Conservation (phyloP, 176 grass and related monocot genomes). For the Microstegium vimineum region DNA sequence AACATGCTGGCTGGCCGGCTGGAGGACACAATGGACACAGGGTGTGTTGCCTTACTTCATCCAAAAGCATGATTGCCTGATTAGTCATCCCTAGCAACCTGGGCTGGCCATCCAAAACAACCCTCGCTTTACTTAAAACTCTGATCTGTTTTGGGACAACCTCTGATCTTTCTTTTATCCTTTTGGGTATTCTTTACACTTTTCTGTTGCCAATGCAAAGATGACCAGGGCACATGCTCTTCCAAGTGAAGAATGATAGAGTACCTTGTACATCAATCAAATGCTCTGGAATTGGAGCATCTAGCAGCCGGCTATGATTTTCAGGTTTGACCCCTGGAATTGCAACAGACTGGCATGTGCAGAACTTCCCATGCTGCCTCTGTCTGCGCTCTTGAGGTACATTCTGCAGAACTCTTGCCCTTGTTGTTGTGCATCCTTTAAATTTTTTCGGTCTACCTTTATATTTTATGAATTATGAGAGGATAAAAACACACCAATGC, state of each 20-base stretch:
- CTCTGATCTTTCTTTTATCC: not conserved
- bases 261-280: slow-evolving; percentile 41
- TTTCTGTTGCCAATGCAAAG: not conserved
- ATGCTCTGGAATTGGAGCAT: slow-evolving; percentile 21
- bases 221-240: slow-evolving; percentile 22
- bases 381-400: not conserved
- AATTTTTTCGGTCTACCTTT: not conserved
- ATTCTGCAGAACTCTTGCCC: not conserved
- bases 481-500: not conserved
- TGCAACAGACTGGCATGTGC: not conserved
- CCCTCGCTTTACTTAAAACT: not conserved
- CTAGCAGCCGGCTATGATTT: not conserved
- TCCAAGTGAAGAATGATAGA: not conserved
- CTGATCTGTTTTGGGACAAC: slow-evolving; percentile 13
- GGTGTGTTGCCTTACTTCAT: slow-evolving; percentile 4
- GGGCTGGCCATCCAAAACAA: slow-evolving; percentile 10
- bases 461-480: not conserved
- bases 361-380: slow-evolving; percentile 7
- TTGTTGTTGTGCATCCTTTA: not conserved
- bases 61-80: slow-evolving; percentile 24
- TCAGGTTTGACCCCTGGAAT: slow-evolving; percentile 6
- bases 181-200: not conserved
- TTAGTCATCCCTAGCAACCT: slow-evolving; percentile 27
- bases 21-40: not conserved
- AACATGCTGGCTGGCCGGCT: slow-evolving; percentile 9